Percentiles rank a stretch among this genome's conserved stretches.
Evolutionary conservation across 164 flowering plant species (phyloP).

Genomic region (Vitis cinerea): DNA sequence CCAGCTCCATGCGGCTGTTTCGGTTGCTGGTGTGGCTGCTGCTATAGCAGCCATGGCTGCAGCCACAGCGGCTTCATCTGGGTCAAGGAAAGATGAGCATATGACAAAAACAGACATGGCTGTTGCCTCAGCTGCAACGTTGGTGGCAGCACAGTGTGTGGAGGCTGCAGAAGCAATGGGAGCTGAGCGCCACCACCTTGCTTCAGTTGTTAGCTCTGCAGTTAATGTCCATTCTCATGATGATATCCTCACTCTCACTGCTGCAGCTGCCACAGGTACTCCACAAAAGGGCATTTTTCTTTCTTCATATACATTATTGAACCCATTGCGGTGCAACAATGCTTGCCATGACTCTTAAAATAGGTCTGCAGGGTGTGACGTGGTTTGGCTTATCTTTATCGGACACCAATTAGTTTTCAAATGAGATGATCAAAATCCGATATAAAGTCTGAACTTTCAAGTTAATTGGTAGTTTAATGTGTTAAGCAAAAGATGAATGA

Average conservation of each 20-base stretch:
- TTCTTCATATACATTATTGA: no score
- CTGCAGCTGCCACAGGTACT: constrained; percentile 77
- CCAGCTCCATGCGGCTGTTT: constrained; percentile 64
- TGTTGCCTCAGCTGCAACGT: constrained; percentile 66
- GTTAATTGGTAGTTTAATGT: no score
- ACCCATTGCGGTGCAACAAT: no score
- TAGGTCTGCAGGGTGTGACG: no score
- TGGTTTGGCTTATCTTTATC: not conserved
- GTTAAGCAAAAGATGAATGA: not conserved
- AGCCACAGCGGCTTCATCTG: constrained; percentile 48
- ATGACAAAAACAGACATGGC: constrained; percentile 59
- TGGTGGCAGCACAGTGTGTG: constrained; percentile 78
- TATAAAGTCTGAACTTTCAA: no score
- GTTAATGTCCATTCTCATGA: constrained; percentile 59
- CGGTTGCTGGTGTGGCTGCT: constrained; percentile 70
- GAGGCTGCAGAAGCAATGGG: constrained; percentile 78
- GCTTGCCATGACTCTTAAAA: no score
- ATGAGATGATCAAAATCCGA: no score
- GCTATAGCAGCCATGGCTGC: constrained; percentile 69
- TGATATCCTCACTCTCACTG: constrained; percentile 67
- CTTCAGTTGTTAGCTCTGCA: constrained; percentile 62
- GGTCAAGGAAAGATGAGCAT: constrained; percentile 42
- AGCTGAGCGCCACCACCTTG: constrained; percentile 61
- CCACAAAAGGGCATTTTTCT: no score
- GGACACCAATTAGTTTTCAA: not conserved